Percentiles rank a stretch among this genome's conserved stretches.
Conservation (phyloP, 108 stramenopile genomes). For the Pseudonitzschia pungens region DNA sequence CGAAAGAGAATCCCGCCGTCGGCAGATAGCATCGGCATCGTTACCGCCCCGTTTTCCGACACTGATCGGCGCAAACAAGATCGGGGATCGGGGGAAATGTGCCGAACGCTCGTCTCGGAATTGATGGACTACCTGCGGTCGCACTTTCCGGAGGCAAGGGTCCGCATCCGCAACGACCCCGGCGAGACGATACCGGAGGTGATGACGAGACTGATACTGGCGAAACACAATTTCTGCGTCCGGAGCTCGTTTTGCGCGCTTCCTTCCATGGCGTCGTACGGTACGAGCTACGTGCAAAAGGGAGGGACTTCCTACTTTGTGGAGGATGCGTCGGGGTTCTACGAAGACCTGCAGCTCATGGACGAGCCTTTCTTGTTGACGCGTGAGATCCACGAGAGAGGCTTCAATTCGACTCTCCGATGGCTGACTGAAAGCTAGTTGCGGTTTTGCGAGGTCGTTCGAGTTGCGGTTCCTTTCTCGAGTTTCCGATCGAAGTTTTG, state of each 20-base stretch:
- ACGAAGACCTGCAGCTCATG: constrained; percentile 10
- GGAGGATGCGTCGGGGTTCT: background rate
- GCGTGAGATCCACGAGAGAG: constrained; percentile 22
- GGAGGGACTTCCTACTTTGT: constrained; percentile 18
- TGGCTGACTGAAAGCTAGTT: constrained; percentile 22
- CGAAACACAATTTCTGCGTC: constrained; percentile 28
- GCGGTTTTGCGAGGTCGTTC: background rate
- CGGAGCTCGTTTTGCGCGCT: constrained; percentile 37
- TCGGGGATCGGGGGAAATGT: background rate
- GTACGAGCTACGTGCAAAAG: constrained; percentile 11
- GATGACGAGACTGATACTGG: constrained; percentile 26
- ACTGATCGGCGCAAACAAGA: constrained; percentile 20
- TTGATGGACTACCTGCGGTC: constrained; percentile 17
- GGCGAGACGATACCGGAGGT: constrained; percentile 35
- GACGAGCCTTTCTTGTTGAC: constrained; percentile 19
- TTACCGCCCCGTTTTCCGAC: constrained; percentile 30
- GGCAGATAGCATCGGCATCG: constrained; percentile 32
- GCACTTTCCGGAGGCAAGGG: constrained; percentile 19
- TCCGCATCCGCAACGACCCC: constrained; percentile 30
- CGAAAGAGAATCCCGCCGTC: constrained; percentile 6
- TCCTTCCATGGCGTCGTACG: constrained; percentile 31
- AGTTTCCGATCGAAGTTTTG: too few relatives aligned
- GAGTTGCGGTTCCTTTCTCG: too few relatives aligned
- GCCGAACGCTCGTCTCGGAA: constrained; percentile 10
- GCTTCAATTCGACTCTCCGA: constrained; percentile 17